Conservation (phyloP, 2,329 filamentous ascomycete species). For the Verticillium zaregamsianum region DNA sequence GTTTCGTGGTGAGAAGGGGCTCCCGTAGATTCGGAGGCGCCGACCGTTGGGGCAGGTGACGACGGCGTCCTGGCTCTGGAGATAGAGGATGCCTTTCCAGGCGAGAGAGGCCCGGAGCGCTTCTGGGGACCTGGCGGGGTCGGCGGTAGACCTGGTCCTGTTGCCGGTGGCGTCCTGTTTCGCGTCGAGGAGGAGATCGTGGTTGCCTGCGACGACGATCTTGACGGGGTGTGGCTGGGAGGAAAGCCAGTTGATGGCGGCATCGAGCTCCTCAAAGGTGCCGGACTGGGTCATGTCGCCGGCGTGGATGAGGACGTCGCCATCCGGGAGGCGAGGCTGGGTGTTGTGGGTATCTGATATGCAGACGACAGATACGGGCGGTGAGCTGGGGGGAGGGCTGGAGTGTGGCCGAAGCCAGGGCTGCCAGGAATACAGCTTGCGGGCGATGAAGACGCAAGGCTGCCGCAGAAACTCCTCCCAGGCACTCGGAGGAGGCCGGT, state of each 20-base stretch:
- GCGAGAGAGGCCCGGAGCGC: constrained; percentile 29
- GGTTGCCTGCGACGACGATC: constrained; percentile 42
- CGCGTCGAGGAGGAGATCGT: constrained; percentile 31
- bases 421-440: not conserved
- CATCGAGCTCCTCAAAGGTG: constrained; percentile 33
- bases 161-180: constrained; percentile 5
- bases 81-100: constrained; percentile 20
- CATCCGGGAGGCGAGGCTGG: constrained; percentile 29
- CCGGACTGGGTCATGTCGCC: constrained; percentile 44
- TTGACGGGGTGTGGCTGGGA: constrained; percentile 35
- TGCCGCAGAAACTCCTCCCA: not conserved
- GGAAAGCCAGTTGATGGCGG: constrained; percentile 35
- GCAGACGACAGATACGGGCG: constrained; percentile 48
- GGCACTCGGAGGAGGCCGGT: not conserved
- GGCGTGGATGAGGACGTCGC: constrained; percentile 42
- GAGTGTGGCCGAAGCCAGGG: constrained; percentile 23
- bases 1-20: constrained; percentile 24
- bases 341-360: constrained; percentile 41
- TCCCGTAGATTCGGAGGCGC: constrained; percentile 32
- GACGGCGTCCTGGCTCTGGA: constrained; percentile 15
- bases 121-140: constrained; percentile 44
- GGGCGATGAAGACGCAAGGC: not conserved
- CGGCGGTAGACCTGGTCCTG: not conserved
- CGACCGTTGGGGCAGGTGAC: constrained; percentile 21
- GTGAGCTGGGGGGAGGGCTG: constrained; percentile 33